A percentile compares a stretch with the other conserved stretches of the same genome.
Evolutionary conservation across 805 yeast species (phyloP).

Genomic region (Yarrowia sp.): DNA sequence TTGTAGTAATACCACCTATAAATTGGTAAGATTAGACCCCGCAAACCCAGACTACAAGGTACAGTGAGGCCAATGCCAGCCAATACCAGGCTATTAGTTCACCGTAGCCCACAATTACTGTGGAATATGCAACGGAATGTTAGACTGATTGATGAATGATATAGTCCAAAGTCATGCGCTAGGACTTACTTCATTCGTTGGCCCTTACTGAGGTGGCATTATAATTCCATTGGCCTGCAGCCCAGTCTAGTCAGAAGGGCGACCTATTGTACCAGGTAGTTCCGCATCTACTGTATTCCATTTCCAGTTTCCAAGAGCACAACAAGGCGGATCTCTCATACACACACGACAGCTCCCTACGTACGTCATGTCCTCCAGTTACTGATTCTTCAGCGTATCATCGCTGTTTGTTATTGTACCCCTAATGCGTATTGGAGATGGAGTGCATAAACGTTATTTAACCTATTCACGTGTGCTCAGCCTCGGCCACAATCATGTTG

Average conservation of each 20-base stretch:
- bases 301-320: not conserved
- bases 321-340: not conserved
- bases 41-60: no score
- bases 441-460: not conserved
- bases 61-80: not conserved
- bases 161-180: not conserved
- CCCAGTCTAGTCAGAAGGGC: no score
- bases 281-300: not conserved
- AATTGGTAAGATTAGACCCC: no score
- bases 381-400: not conserved
- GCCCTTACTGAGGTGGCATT: not conserved
- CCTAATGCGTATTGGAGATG: slow-evolving; percentile 10
- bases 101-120: not conserved
- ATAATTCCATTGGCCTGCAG: no score
- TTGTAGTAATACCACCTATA: no score
- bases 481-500: not conserved
- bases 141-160: no score
- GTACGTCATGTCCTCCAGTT: not conserved
- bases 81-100: not conserved
- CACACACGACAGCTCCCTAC: not conserved
- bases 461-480: slow-evolving; percentile 6
- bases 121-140: not conserved
- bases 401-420: not conserved
- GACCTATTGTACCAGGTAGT: no score
- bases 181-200: not conserved